Evolutionary conservation across 371 early-diverging fungal species (phyloP), one percentile per base, ranked within the genome.

Genomic region (Chytridium lagenaria): DNA sequence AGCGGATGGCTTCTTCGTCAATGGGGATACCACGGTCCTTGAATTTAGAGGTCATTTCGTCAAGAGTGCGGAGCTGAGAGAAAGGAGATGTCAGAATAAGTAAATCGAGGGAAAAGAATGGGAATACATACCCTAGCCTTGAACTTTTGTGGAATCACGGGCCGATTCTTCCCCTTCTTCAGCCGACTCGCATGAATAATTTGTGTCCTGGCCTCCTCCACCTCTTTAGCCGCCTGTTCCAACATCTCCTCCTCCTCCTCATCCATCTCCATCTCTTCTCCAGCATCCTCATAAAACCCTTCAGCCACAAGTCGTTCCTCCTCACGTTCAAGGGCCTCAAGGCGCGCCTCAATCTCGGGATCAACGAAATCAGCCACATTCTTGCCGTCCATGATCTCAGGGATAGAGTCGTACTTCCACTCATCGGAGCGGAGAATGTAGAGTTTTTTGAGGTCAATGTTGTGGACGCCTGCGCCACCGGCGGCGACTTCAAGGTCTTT

Each of bases 301-400:
- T 95, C 93, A 40, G 92, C 91, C 38, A 89, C 91, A 49, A 98
- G 84, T 66, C 91, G 85, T 84, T 98, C 98, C 86, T 98, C 99
- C 83, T 99, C 99, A 73, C 93, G 90, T 84, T 99, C 99, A 65
- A 99, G 88, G 70, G 93, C 95, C 44, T 93, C 94, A 77, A 99
- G 86, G 77, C 94, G 94, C 83, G 93, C 94, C 81, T 93, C 96
- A 82, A 99, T 98, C 23, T 99, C 98, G 51, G 95, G 88, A 88
- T 99, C 99, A 80, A 99, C 87, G 84, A 98, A 99, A 88, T 99
- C 99, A 44, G 96, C 95, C 50, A 99, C 91, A 87, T 99, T 99
- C 88, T 97, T 97, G 78, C 99, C 99, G 80, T 99, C 94, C 90
- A 95, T 92, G 85, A 99, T 95, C 86, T 99, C 99, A 52, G 99